phyloP scores from a whole-genome alignment of 306 rosid species.

The Glycine tomentella region DNA sequence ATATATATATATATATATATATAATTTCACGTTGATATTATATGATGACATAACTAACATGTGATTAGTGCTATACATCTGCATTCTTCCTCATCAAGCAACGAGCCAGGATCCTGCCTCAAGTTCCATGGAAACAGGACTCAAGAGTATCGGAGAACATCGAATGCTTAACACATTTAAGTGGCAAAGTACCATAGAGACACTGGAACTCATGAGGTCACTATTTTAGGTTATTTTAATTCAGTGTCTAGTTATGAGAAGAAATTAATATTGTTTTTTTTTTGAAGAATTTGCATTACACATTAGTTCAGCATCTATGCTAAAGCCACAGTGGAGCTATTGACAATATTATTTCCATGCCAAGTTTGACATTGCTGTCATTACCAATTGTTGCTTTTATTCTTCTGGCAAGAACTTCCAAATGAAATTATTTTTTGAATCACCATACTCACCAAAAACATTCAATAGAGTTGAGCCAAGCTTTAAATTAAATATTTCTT shows the following conservation, averaged over 20 bases:
- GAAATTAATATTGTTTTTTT: background rate
- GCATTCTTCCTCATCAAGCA: background rate
- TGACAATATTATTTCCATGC: slow-evolving; percentile 6
- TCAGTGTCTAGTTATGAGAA: background rate
- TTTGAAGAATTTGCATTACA: background rate
- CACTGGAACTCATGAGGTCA: background rate
- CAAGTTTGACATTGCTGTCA: background rate
- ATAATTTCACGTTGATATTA: background rate
- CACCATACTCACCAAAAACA: background rate
- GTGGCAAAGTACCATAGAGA: background rate
- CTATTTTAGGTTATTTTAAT: background rate
- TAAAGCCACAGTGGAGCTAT: slow-evolving; percentile 20
- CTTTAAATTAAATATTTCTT: slow-evolving; percentile 13
- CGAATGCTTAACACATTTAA: background rate
- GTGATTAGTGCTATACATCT: background rate
- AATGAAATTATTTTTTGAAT: background rate
- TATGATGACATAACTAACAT: background rate
- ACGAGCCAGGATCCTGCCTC: background rate
- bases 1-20: too few species aligned
- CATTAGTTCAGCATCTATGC: background rate
- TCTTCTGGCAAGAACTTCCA: too few species aligned
- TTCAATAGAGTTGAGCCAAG: slow-evolving; percentile 14
- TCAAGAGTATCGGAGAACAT: background rate
- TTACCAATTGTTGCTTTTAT: too few species aligned
- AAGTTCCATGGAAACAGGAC: background rate